Evolutionary conservation across 768 basidiomycete species (phyloP).

Genomic region (Coprinopsis strossmayeri): DNA sequence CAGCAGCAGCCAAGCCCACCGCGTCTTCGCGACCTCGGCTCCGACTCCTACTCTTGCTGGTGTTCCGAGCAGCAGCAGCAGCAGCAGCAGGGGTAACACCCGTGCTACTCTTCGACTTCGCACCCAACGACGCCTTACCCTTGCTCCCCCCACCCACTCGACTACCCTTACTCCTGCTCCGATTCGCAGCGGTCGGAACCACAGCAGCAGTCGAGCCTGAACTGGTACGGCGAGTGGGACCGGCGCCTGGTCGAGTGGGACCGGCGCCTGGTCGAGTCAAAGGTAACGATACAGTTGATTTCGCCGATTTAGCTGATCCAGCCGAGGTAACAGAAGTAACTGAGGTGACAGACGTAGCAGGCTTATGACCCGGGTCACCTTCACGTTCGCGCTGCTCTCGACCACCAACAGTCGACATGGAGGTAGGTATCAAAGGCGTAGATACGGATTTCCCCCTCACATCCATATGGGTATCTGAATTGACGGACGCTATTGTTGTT

Average conservation of each 20-base stretch:
- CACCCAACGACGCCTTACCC: background rate
- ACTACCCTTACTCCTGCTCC: background rate
- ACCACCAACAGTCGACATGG: too few species aligned
- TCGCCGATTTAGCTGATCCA: background rate
- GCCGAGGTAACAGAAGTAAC: background rate
- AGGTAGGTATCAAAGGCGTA: too few species aligned
- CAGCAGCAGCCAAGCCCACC: slow-evolving; percentile 1
- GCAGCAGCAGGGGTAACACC: background rate
- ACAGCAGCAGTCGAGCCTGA: background rate
- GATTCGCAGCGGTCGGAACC: background rate
- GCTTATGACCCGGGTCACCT: slow-evolving; percentile 3
- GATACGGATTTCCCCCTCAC: too few species aligned
- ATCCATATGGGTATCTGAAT: too few species aligned
- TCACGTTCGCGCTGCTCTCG: too few species aligned
- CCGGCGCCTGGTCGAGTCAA: too few species aligned
- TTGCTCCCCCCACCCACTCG: background rate
- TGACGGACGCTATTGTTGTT: too few species aligned
- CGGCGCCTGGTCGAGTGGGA: too few species aligned
- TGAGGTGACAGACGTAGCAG: background rate
- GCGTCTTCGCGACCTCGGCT: background rate
- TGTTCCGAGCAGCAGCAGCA: background rate
- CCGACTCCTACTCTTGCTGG: background rate
- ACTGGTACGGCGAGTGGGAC: too few species aligned
- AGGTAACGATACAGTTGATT: background rate
- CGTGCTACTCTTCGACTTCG: background rate